phyloP scores from a whole-genome alignment of 768 basidiomycete species.

The Sarcodon sp. region DNA sequence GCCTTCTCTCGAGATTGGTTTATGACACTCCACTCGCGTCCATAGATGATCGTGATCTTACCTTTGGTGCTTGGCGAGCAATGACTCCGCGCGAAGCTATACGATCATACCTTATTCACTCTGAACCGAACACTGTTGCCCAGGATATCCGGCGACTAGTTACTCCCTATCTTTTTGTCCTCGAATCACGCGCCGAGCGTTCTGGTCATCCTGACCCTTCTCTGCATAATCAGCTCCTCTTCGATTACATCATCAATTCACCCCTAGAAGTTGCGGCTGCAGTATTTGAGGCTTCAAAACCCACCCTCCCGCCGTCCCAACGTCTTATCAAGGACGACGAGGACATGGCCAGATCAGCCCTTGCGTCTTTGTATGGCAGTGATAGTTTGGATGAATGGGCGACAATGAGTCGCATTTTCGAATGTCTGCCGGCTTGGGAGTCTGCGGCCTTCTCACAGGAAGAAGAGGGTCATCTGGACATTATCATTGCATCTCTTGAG shows the following conservation, averaged over 20 bases:
- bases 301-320: conserved; percentile 57
- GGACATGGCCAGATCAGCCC: conserved; percentile 74
- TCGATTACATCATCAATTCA: conserved; percentile 59
- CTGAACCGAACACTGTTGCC: conserved; percentile 52
- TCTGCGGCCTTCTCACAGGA: conserved; percentile 21
- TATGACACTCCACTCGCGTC: conserved; percentile 57
- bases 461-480: conserved; percentile 55
- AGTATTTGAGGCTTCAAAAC: conserved; percentile 87
- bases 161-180: conserved; percentile 85
- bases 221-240: conserved; percentile 51
- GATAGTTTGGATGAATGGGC: conserved; percentile 61
- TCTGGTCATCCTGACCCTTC: conserved; percentile 54
- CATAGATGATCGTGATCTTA: conserved; percentile 55
- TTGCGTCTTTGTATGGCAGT: conserved; percentile 83
- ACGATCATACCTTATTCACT: conserved; percentile 61
- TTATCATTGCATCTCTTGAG: conserved; percentile 71
- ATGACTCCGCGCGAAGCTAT: conserved; percentile 58
- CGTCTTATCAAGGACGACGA: conserved; percentile 74
- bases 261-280: conserved; percentile 58
- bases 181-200: conserved; percentile 83
- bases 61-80: conserved; percentile 56
- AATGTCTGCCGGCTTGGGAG: conserved; percentile 92
- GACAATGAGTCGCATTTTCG: conserved; percentile 86
- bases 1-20: conserved; percentile 72
- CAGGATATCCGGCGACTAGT: conserved; percentile 65